Evolutionary conservation across 257 asterid genomes (phyloP).

Genomic region (Solanum stenotomum): DNA sequence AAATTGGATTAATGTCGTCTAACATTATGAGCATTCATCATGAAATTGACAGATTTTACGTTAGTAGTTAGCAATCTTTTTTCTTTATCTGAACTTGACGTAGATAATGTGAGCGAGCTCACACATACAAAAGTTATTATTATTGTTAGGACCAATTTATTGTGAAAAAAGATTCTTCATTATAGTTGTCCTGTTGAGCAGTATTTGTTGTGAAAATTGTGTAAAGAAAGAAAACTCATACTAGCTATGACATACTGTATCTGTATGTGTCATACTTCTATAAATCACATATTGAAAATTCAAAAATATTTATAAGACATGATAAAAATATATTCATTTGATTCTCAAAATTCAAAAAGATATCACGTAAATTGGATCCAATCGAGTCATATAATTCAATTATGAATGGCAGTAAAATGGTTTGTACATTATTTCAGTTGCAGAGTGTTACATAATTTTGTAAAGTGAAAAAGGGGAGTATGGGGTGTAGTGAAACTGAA

Average conservation of each 20-base stretch:
- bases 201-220: background rate
- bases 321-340: background rate
- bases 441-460: background rate
- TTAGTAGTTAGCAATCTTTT: too few relatives aligned
- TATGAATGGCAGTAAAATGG: background rate
- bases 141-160: background rate
- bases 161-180: background rate
- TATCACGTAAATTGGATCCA: background rate
- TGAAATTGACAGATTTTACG: background rate
- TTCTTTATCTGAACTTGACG: too few relatives aligned
- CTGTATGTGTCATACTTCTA: background rate
- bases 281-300: too few relatives aligned
- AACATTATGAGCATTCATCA: background rate
- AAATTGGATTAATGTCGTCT: background rate
- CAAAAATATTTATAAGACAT: background rate
- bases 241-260: too few relatives aligned
- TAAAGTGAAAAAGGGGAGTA: background rate
- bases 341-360: too few relatives aligned
- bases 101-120: background rate
- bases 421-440: background rate
- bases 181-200: background rate
- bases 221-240: background rate
- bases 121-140: background rate
- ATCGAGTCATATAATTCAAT: background rate
- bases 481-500: background rate